Evolutionary conservation across 441 rosid species (phyloP), one percentile per base, ranked within the genome.

Genomic region (Kokia cookei): DNA sequence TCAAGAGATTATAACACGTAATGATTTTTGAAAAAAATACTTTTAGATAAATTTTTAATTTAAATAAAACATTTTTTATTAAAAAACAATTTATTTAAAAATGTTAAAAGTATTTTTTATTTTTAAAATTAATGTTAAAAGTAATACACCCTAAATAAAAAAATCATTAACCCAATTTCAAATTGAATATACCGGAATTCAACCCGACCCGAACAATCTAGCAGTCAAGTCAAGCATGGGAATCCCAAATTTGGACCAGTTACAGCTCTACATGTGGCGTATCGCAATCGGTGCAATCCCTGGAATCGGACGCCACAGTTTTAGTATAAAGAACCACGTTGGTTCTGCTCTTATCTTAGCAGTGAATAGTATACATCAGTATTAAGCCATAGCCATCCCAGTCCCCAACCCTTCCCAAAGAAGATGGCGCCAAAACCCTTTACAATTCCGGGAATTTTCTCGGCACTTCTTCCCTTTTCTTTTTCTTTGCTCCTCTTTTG

Each of bases 341-440:
- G 66, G 63, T 69, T 73, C 55, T 35, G 61, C 81, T 63, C 35
- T 26, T 75, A 55, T 19, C 82, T 47, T 50, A 71, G 53, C 82
- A 54, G 53, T 32, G 7, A 4, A 32, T 5, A 32, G 6, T 32
- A 32, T 32, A 32, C 4, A 32, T 32, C 24, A 8, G 50, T 13
- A 12, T 45, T 45, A 13, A 45, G 50, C 50, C 7, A 47, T 14
- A 69, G 26, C 60, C 72, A 4, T 13, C 57, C 7, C 14, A n/a
- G 43, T 71, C 45, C 55, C 76, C 69, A 63, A 4, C 68, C 27
- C 19, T 51, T 32, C 67, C 32, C 73, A 70, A 15, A 24, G 13
- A 64, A 75, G 71, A 91, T 93, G 98, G 95, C 98, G 93, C 95
- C 78, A 91, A 89, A 81, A 71, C 77, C 82, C 61, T 77, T 53